A percentile compares a stretch with the other conserved stretches of the same genome.
These are phyloP conservation scores for Eimeria necatrix DNA, from an alignment of 169 alveolate species.

Conservation along the genomic window DNA sequence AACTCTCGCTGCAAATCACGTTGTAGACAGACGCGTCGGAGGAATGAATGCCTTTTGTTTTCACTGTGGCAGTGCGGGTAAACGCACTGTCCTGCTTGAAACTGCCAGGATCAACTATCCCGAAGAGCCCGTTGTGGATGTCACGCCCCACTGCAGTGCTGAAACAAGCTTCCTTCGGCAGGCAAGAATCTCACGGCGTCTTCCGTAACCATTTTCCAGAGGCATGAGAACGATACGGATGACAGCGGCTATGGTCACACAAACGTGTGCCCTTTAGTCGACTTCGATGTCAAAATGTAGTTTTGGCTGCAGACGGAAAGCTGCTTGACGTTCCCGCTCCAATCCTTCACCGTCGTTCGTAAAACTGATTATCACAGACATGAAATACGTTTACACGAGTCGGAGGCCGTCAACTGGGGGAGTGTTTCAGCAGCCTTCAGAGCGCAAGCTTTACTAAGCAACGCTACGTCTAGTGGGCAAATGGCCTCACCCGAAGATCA, in stretches of 20 bases:
- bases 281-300: slow-evolving; percentile 71
- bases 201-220: too few species aligned
- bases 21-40: too few species aligned
- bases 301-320: slow-evolving; percentile 75
- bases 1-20: too few species aligned
- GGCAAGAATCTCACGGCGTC: too few species aligned
- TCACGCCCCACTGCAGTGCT: too few species aligned
- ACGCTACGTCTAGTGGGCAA: background rate
- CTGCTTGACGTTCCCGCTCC: slow-evolving; percentile 15
- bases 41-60: too few species aligned
- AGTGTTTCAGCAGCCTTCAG: background rate
- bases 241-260: background rate
- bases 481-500: slow-evolving; percentile 70
- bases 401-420: background rate
- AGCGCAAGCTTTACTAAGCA: background rate
- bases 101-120: too few species aligned
- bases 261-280: background rate
- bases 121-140: too few species aligned
- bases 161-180: too few species aligned
- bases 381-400: background rate
- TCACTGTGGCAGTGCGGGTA: too few species aligned
- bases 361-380: slow-evolving; percentile 22
- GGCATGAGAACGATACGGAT: too few species aligned
- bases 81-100: too few species aligned
- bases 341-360: slow-evolving; percentile 66